These are phyloP conservation scores for Penicillium sp. DNA, from an alignment of 2,329 filamentous ascomycete genomes.

Conservation along the genomic window DNA sequence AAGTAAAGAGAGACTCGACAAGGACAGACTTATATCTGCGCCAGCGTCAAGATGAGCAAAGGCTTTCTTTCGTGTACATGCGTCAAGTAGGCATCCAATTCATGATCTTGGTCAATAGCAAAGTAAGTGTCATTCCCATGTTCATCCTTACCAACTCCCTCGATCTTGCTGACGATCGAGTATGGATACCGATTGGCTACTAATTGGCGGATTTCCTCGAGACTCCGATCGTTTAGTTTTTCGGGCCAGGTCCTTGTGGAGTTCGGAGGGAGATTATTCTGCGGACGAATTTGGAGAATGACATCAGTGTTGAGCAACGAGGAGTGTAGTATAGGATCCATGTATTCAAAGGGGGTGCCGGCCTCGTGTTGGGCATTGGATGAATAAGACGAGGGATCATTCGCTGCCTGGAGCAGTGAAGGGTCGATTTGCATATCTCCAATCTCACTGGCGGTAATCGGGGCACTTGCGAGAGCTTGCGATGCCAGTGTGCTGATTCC, in stretches of 20 bases:
- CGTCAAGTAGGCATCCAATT: conserved; percentile 69
- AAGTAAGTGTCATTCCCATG: conserved; percentile 63
- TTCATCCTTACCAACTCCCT: conserved; percentile 64
- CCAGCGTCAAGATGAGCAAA: conserved; percentile 51
- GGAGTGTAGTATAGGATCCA: conserved; percentile 37
- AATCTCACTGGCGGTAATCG: conserved; percentile 40
- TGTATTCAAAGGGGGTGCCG: conserved; percentile 34
- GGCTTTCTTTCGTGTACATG: conserved; percentile 60
- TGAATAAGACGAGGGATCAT: conserved; percentile 45
- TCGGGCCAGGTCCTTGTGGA: conserved; percentile 61
- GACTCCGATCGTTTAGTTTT: conserved; percentile 58
- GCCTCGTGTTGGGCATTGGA: conserved; percentile 35
- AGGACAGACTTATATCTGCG: conserved; percentile 17
- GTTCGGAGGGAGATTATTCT: conserved; percentile 54
- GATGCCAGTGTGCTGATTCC: conserved; percentile 46
- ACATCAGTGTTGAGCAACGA: conserved; percentile 53
- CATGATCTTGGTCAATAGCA: conserved; percentile 68
- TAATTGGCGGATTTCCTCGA: conserved; percentile 64
- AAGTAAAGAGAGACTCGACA: background rate
- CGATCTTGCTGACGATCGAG: conserved; percentile 59
- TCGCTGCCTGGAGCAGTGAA: conserved; percentile 59
- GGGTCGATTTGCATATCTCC: conserved; percentile 64
- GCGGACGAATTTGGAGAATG: conserved; percentile 68
- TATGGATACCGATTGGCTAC: conserved; percentile 63
- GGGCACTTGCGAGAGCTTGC: conserved; percentile 44